These are phyloP conservation scores for Suillus paluster DNA, from an alignment of 768 basidiomycete species.

Conservation along the genomic window DNA sequence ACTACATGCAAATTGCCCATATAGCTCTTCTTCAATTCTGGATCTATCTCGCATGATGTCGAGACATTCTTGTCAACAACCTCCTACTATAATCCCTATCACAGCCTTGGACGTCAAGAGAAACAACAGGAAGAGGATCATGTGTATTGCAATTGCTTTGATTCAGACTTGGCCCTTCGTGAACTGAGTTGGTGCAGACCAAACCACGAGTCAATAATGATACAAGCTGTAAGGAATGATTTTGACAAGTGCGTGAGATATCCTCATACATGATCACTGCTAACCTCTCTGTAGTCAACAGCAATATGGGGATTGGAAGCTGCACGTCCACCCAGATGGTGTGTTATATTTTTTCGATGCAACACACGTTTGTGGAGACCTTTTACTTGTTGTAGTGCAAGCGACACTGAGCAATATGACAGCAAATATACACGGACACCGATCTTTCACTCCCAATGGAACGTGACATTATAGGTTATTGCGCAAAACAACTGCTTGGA, in stretches of 20 bases:
- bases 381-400: background rate
- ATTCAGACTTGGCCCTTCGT: background rate
- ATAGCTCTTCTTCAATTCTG: background rate
- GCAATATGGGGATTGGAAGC: constrained; percentile 37
- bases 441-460: constrained; percentile 50
- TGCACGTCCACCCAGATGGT: constrained; percentile 56
- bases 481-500: constrained; percentile 22
- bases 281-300: background rate
- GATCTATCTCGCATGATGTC: background rate
- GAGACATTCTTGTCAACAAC: background rate
- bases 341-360: constrained; percentile 47
- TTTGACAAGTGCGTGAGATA: constrained; percentile 7
- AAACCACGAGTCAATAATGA: background rate
- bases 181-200: constrained; percentile 1
- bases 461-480: constrained; percentile 29
- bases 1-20: no score
- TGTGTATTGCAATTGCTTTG: background rate
- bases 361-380: constrained; percentile 41
- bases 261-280: background rate
- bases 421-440: constrained; percentile 55
- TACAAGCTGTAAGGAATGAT: no score
- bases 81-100: background rate
- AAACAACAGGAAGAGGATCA: constrained; percentile 1
- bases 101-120: constrained; percentile 5
- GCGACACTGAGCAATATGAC: background rate